Base-by-base conservation (phyloP, 768 basidiomycete genomes). In the Mycena leptocephala region DNA sequence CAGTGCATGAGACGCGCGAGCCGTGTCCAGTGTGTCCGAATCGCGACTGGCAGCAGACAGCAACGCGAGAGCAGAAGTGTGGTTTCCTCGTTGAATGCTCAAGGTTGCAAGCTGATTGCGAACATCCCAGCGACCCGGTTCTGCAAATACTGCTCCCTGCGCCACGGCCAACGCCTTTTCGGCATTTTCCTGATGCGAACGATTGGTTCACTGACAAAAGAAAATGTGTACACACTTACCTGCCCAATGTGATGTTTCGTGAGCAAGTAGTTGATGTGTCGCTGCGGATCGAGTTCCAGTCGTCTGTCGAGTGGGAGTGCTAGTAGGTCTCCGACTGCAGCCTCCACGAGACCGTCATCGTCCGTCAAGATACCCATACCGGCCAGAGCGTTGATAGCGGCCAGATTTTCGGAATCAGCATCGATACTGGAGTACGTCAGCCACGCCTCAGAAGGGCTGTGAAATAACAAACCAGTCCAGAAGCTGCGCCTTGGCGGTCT, bases 351-450 rank as follows among this genome's bases (percentile, higher is more conserved):
- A 41, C 89, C 90, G 39, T 94, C 93, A 79, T 98, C 97, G 39
- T 89, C 88, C 4, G 94, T 94, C 67, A 97, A 84, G 70, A 97
- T 92, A 14, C 96, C 97, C 92, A 98, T 96, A n/a, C 95, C 95
- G 0, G 95, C 95, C 1, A 99, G 90, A 0, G 93, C 90, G 58
- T 94, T 95, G 82, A 98, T 95, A 1, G 96, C 96, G 68, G 90
- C 88, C 63, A 97, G 82, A 80, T 97, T 96, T 75, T 94, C 94
- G 0, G 94, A 90, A 81, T 98, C 95, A 30, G 88, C 84, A 0
- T 93, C 88, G 77, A 98, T 94, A 80, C 97, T 98, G 78, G 24
- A 67, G 59, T 11, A 39, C 51, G 61, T 66, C 33, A 58, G 65
- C 53, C 63, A 68, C 65, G 20, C 55, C 35, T 63, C 58, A 55